Conservation (phyloP, 2,329 filamentous ascomycete genomes). For the Metarhizium rileyi region DNA sequence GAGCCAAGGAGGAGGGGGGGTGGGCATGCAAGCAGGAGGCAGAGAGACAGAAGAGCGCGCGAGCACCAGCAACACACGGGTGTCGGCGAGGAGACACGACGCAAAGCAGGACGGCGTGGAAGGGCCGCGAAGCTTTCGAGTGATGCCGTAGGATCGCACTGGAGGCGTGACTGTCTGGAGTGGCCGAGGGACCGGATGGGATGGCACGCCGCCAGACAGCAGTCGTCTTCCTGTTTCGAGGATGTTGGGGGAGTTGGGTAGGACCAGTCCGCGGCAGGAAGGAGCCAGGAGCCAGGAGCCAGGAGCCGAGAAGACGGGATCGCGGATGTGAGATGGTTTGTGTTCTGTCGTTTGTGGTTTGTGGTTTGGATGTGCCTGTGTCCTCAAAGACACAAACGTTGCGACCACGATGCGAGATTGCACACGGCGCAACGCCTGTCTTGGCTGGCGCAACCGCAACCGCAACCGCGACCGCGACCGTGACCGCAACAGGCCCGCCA, state of each 20-base stretch:
- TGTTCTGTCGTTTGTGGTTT: neutral
- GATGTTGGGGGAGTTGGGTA: neutral
- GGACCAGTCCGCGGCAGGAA: neutral
- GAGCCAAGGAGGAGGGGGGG: neutral
- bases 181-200: neutral
- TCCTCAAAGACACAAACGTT: neutral
- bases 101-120: neutral
- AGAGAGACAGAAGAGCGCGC: neutral
- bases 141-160: neutral
- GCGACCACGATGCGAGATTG: slow-evolving; percentile 9
- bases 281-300: too few relatives aligned
- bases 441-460: neutral
- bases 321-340: neutral
- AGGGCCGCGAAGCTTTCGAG: neutral
- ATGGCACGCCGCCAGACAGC: too few relatives aligned
- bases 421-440: slow-evolving; percentile 7
- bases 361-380: neutral
- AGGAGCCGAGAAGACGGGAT: neutral
- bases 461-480: neutral
- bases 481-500: neutral
- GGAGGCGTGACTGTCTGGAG: neutral
- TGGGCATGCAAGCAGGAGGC: neutral
- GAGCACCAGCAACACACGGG: neutral
- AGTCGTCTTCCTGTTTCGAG: neutral
- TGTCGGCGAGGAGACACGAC: neutral